These are phyloP conservation scores for Aspergillus japonicus DNA, from an alignment of 2,329 filamentous ascomycete genomes.

Conservation along the genomic window DNA sequence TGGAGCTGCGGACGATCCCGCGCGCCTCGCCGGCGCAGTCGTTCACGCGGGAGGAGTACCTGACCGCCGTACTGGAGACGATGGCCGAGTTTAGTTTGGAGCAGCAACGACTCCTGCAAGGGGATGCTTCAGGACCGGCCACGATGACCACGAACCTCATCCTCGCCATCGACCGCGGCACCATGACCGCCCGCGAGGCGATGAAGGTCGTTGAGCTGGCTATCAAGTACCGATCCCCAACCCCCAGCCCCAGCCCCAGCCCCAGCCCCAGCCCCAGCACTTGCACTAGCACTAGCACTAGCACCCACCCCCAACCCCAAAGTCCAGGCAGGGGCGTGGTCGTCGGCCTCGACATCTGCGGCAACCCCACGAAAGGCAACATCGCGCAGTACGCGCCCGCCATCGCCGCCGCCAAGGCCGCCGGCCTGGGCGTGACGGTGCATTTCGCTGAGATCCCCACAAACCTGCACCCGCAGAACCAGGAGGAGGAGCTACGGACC, in stretches of 20 bases:
- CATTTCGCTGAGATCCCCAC: slow-evolving; percentile 70
- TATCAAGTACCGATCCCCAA: slow-evolving; percentile 43
- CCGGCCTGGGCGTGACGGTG: slow-evolving; percentile 64
- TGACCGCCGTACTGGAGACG: slow-evolving; percentile 63
- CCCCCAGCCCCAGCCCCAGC: too few species aligned
- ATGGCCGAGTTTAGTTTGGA: neutral
- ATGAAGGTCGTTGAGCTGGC: slow-evolving; percentile 65
- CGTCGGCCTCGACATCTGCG: slow-evolving; percentile 76
- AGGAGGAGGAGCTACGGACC: slow-evolving; percentile 59
- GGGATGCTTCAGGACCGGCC: too few species aligned
- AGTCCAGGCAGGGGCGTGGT: slow-evolving; percentile 49
- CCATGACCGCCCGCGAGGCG: slow-evolving; percentile 58
- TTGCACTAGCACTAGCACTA: too few species aligned
- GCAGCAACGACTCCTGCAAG: too few species aligned
- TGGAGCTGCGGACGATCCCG: slow-evolving; percentile 79
- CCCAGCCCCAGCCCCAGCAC: too few species aligned
- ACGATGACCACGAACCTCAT: slow-evolving; percentile 64
- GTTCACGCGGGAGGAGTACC: slow-evolving; percentile 63
- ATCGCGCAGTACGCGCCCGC: slow-evolving; percentile 60
- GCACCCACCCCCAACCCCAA: too few species aligned
- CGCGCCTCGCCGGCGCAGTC: slow-evolving; percentile 56
- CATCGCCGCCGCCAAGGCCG: slow-evolving; percentile 56
- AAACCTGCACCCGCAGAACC: slow-evolving; percentile 45
- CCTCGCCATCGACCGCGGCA: slow-evolving; percentile 71
- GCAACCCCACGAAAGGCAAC: slow-evolving; percentile 66